phyloP scores from a whole-genome alignment of 2,329 filamentous ascomycete genomes.

The Huntiella savannae region DNA sequence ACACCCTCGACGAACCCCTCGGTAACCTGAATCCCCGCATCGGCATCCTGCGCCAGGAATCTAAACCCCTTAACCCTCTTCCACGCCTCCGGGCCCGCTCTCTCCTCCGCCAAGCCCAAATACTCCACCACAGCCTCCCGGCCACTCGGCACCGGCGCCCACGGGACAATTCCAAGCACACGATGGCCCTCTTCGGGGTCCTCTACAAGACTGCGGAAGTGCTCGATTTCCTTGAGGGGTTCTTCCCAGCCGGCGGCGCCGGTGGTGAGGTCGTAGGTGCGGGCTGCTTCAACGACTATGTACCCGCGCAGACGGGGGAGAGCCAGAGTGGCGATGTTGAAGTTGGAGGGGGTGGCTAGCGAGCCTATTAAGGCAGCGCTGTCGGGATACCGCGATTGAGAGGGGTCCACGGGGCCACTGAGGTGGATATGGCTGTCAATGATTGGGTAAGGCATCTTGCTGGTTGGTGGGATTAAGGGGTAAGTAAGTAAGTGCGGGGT shows the following conservation, averaged over 20 bases:
- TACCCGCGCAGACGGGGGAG: constrained; percentile 41
- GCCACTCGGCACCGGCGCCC: constrained; percentile 64
- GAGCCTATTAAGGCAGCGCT: constrained; percentile 27
- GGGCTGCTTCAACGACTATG: constrained; percentile 69
- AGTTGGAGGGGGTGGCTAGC: constrained; percentile 47
- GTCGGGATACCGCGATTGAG: constrained; percentile 14
- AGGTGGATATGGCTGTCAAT: constrained; percentile 89
- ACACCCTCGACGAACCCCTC: constrained; percentile 45
- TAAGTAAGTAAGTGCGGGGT: not conserved
- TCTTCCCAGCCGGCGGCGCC: constrained; percentile 40
- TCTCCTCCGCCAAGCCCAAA: constrained; percentile 37
- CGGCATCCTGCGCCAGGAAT: constrained; percentile 66
- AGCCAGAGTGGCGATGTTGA: constrained; percentile 27
- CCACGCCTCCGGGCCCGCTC: constrained; percentile 44
- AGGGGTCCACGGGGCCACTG: constrained; percentile 42
- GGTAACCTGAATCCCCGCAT: constrained; percentile 42
- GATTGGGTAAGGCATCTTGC: constrained; percentile 32
- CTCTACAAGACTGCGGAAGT: constrained; percentile 45
- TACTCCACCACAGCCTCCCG: constrained; percentile 42
- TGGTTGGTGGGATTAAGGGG: not conserved
- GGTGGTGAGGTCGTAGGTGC: constrained; percentile 37
- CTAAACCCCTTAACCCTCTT: constrained; percentile 56
- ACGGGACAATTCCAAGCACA: constrained; percentile 56
- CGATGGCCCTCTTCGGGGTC: constrained; percentile 32
- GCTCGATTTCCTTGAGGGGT: constrained; percentile 54